Base-by-base conservation (phyloP, 441 rosid species). In the Bruguiera hainesii region DNA sequence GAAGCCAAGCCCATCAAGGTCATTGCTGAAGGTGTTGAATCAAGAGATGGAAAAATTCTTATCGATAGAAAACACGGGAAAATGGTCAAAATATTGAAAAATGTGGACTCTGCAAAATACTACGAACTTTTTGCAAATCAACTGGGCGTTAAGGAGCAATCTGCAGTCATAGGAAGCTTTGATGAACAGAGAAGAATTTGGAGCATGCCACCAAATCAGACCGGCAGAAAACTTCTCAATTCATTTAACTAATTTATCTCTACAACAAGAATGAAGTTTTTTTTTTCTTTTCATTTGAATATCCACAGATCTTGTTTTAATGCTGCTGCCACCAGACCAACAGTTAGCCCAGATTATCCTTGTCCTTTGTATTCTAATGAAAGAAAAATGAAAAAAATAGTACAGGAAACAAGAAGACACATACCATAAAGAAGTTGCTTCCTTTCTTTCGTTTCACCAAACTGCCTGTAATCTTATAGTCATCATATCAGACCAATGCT, bases 131-230 rank as follows among this genome's bases (percentile, higher is more conserved):
- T 84, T 74, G 89, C 85, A 37, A 42, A 73, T 39, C 81, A 71
- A 66, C 78, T 91, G 31, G 74, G 85, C 55, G 73, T 59, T 19
- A 59, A 76, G 65, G 79, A 73, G 59, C 99, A 87, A 69, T 88
- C 94, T 65, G 92, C 97, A 28, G 80, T 80, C 4, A 60, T 91
- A 69, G 97, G 88, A 76, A 88, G 94, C 81, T 88, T 82, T 78
- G 76, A 78, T 58, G 87, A 89, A 73, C 97, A 91, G 71, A 81
- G 42, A 76, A 86, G 71, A 73, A 74, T 72, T 31, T 94, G 93
- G 97, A 83, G 70, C 56, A 60, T 31, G 35, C 83, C 89, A 57
- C 74, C 80, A 25, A 75, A 69, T 63, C 61, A 30, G 53, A 71
- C 79, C 7, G 58, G 46, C 23, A 7, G 11, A 56, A 31, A 25